Base-by-base conservation (phyloP, 2,329 filamentous ascomycete species). In the Teratosphaeriaceae sp. region DNA sequence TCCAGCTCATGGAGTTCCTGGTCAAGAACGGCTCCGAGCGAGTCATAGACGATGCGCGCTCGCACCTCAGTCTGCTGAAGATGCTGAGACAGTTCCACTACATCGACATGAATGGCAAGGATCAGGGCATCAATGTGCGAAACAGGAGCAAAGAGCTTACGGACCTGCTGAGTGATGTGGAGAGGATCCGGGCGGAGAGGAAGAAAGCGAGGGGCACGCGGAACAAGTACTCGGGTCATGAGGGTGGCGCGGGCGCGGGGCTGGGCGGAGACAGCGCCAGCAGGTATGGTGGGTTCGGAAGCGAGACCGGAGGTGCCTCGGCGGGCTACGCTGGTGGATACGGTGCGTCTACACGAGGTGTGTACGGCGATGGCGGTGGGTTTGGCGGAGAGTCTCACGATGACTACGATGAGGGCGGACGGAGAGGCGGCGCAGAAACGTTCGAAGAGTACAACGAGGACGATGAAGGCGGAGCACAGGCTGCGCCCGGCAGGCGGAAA, bases 11-110 rank as follows among this genome's bases (percentile, higher is more conserved):
- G 62, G 90, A 98, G 65, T 94, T 95, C 61, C 78, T 98, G 23
- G 84, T 98, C 69, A 98, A 98, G 74, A 92, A 98, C 65, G 92
- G 92, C 49, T 97, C 92, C 11, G 92, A 98, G 67, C 79, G 92
- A 42, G 92, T 98, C 27, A 90, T 98, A 52, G 92, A 98, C 67
- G 92, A 98, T 68, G 92, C 92, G 45, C 82, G 92, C 56, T 89
- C 89, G 45, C 92, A 98, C 65, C 80, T 98, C 48, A 94, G 90
- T 13, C 80, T 97, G 8, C 78, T 98, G 47, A 95, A 96, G 69
- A 98, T 98, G 92, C 79, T 98, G 43, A 86, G 89, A 45, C 92
- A 98, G 65, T 98, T 98, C 68, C 92, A 98, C 69, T 98, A 76
- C 68, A 97, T 98, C 66, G 79, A 98, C 62, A 76, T 79, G 63